Conservation (phyloP, 75 land plant species). For the Ceratopteris richardii region DNA sequence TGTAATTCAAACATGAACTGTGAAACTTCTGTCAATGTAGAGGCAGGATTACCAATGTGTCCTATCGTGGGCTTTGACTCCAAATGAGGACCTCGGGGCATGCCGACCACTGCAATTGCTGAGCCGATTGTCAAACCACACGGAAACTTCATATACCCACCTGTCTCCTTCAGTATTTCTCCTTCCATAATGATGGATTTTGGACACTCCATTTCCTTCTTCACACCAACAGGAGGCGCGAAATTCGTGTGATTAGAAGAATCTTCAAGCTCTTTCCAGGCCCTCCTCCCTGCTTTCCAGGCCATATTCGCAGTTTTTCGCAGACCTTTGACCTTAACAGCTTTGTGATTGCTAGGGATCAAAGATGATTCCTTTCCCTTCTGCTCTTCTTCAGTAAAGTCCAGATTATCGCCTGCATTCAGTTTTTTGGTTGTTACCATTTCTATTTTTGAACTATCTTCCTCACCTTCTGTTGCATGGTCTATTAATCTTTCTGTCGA, state of each 20-base stretch:
- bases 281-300: slow-evolving; percentile 34
- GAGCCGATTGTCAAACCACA: slow-evolving; percentile 91
- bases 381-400: background rate
- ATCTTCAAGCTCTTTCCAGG: slow-evolving; percentile 42
- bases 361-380: background rate
- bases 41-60: slow-evolving; percentile 32
- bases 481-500: background rate
- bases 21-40: slow-evolving; percentile 52
- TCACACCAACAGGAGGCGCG: slow-evolving; percentile 4
- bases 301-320: slow-evolving; percentile 39
- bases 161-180: slow-evolving; percentile 19
- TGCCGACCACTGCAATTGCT: slow-evolving; percentile 60
- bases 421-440: background rate
- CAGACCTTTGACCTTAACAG: slow-evolving; percentile 19
- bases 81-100: slow-evolving; percentile 47
- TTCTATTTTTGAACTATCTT: background rate
- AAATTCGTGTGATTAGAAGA: slow-evolving; percentile 8
- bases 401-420: background rate
- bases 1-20: slow-evolving; percentile 84
- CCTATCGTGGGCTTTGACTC: slow-evolving; percentile 62
- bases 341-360: background rate
- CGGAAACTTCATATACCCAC: slow-evolving; percentile 50
- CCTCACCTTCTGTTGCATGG: too few species aligned
- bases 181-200: slow-evolving; percentile 36
- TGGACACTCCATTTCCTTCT: slow-evolving; percentile 35